These are phyloP conservation scores for Fraxinus platypoda DNA, from an alignment of 305 asterid species.

Conservation along the genomic window DNA sequence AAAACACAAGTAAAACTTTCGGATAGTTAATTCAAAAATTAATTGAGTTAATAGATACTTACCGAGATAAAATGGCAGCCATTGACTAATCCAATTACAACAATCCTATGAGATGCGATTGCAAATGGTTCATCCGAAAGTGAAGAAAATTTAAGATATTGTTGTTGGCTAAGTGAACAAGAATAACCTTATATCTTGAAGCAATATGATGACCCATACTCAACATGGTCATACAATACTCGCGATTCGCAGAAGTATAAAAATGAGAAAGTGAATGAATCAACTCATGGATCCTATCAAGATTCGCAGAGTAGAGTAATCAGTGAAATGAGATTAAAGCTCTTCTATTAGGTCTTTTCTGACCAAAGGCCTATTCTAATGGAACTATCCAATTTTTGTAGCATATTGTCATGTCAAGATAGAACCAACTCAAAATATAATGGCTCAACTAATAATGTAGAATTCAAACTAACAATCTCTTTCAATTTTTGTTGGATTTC, in stretches of 20 bases:
- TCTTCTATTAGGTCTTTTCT: not conserved
- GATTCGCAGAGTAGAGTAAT: not conserved
- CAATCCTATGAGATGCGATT: not conserved
- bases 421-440: not conserved
- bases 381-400: not conserved
- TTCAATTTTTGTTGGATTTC: not conserved
- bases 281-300: not conserved
- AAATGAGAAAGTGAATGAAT: not conserved
- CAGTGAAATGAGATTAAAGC: not conserved
- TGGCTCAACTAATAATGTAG: not conserved
- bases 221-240: not conserved
- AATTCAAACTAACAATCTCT: not conserved
- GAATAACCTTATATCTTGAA: no score
- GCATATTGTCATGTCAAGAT: not conserved
- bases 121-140: not conserved
- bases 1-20: not conserved
- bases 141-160: not conserved
- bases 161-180: not conserved
- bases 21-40: not conserved
- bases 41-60: not conserved
- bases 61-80: not conserved
- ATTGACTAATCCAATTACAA: not conserved
- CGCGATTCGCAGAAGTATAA: no score
- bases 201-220: not conserved
- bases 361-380: not conserved